A percentile compares a stretch with the other conserved stretches of the same genome.
These are phyloP conservation scores for Talaromyces islandicus DNA, from an alignment of 2,329 filamentous ascomycete species.

Conservation along the genomic window DNA sequence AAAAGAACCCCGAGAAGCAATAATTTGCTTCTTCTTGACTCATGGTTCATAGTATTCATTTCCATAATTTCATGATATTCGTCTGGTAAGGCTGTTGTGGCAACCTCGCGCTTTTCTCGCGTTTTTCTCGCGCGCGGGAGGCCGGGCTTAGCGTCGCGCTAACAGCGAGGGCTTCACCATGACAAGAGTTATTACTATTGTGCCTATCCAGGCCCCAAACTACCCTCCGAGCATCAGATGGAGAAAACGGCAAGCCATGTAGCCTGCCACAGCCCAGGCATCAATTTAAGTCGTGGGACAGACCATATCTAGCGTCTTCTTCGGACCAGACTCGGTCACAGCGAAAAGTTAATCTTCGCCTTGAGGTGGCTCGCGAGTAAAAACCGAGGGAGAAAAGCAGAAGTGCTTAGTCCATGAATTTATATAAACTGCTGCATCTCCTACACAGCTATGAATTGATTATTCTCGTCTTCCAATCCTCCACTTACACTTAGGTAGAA, in stretches of 20 bases:
- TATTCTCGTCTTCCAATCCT: background rate
- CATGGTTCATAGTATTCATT: background rate
- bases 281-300: background rate
- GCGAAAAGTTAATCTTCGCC: background rate
- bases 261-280: background rate
- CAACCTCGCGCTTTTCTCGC: background rate
- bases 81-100: too few relatives aligned
- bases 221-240: too few relatives aligned
- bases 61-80: background rate
- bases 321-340: background rate
- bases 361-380: background rate
- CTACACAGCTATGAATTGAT: background rate
- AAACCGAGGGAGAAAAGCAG: background rate
- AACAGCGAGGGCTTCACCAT: background rate
- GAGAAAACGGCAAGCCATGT: background rate
- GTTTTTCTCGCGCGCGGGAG: background rate
- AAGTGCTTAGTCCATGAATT: background rate
- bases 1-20: background rate
- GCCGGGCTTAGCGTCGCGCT: background rate
- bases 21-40: background rate
- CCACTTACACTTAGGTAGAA: background rate
- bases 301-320: background rate
- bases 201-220: too few relatives aligned
- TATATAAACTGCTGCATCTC: background rate
- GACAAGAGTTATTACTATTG: too few relatives aligned